A percentile compares a stretch with the other conserved stretches of the same genome.
Conservation (phyloP, 257 asterid genomes). For the Cinchona pubescens region DNA sequence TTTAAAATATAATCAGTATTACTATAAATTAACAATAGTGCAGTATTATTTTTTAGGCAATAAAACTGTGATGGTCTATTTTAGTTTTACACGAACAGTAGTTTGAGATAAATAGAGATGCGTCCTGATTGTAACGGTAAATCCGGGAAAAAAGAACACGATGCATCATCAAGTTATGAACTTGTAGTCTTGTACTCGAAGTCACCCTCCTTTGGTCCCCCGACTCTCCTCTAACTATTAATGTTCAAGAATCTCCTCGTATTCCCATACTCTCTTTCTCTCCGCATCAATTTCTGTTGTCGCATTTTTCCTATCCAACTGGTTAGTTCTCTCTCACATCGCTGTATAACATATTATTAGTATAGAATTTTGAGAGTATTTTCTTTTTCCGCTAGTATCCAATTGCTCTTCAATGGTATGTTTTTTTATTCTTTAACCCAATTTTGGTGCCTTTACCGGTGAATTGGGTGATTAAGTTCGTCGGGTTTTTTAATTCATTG, state of each 20-base stretch:
- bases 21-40: too few relatives aligned
- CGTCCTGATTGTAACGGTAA: not conserved
- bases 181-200: slow-evolving; percentile 1
- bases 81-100: not conserved
- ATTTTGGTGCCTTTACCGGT: not conserved
- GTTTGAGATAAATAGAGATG: not conserved
- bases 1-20: too few relatives aligned
- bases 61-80: not conserved
- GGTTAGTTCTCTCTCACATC: not conserved
- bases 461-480: not conserved
- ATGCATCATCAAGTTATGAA: too few relatives aligned
- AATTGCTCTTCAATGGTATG: not conserved
- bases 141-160: not conserved
- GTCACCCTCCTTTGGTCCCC: slow-evolving; percentile 1
- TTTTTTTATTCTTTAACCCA: not conserved
- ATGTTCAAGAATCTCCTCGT: too few relatives aligned
- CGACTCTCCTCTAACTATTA: too few relatives aligned
- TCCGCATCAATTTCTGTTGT: not conserved
- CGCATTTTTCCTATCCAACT: not conserved
- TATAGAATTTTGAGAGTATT: too few relatives aligned
- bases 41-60: too few relatives aligned
- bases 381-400: not conserved
- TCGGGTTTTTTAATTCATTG: too few relatives aligned
- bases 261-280: not conserved
- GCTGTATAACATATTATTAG: not conserved